Evolutionary conservation across 495 filamentous ascomycete species (phyloP).

Genomic region (Cairneyella variabilis): DNA sequence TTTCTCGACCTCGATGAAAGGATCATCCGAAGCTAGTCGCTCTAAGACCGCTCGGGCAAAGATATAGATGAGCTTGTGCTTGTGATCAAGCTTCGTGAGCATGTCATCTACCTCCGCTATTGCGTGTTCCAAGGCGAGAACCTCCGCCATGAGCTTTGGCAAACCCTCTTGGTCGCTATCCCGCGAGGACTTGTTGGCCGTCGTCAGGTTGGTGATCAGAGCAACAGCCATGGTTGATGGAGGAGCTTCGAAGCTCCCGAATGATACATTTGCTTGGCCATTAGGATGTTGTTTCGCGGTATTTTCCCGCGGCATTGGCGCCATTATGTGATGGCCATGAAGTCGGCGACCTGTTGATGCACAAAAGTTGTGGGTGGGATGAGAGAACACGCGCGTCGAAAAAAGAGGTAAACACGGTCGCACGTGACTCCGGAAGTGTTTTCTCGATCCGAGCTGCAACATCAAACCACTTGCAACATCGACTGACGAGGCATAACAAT

Average conservation of each 20-base stretch:
- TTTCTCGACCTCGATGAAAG: slow-evolving; percentile 49
- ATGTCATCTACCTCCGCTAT: slow-evolving; percentile 37
- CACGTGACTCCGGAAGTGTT: slow-evolving; percentile 8
- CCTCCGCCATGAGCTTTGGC: slow-evolving; percentile 60
- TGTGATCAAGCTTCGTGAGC: slow-evolving; percentile 66
- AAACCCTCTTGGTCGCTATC: slow-evolving; percentile 44
- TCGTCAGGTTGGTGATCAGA: slow-evolving; percentile 53
- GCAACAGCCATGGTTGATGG: slow-evolving; percentile 69
- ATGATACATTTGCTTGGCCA: slow-evolving; percentile 1
- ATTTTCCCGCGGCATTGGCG: slow-evolving; percentile 31
- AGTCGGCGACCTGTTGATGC: too few relatives aligned
- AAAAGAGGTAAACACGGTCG: not conserved
- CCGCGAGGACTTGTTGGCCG: slow-evolving; percentile 11
- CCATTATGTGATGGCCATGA: slow-evolving; percentile 31
- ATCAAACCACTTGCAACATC: not conserved
- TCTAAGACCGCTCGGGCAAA: slow-evolving; percentile 79
- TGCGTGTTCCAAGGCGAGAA: slow-evolving; percentile 44
- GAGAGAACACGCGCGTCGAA: not conserved
- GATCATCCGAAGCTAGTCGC: slow-evolving; percentile 49
- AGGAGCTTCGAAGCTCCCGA: slow-evolving; percentile 33
- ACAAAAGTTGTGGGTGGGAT: too few relatives aligned
- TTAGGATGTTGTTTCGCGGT: slow-evolving; percentile 5
- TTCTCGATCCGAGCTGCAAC: not conserved
- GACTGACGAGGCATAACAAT: too few relatives aligned
- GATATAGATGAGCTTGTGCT: slow-evolving; percentile 79